A percentile compares a stretch with the other conserved stretches of the same genome.
These are phyloP conservation scores for Boletellus dicymbophilus DNA, from an alignment of 1,284 basidiomycete genomes.

Conservation along the genomic window DNA sequence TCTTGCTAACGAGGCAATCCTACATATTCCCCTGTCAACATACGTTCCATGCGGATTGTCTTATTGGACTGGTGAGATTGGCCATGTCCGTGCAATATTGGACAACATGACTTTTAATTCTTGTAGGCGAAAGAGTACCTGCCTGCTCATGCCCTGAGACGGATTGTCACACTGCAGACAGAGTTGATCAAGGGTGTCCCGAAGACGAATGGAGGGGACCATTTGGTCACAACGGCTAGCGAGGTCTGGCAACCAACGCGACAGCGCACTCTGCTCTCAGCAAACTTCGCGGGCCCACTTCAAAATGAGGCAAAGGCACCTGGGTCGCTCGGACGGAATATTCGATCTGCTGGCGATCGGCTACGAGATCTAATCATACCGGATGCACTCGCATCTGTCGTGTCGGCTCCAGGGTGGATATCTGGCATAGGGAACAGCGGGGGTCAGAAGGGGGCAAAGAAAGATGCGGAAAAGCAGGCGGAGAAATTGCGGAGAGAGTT, in stretches of 20 bases:
- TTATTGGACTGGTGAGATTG: conserved; percentile 80
- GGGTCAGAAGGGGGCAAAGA: conserved; percentile 48
- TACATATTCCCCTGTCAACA: conserved; percentile 99
- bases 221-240: conserved; percentile 34
- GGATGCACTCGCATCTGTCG: conserved; percentile 79
- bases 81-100: background rate
- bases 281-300: conserved; percentile 62
- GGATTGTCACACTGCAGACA: conserved; percentile 82
- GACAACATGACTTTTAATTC: conserved; percentile 8
- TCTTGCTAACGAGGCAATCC: conserved; percentile 87
- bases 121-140: conserved; percentile 87
- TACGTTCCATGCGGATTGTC: conserved; percentile 93
- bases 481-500: conserved; percentile 78
- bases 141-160: conserved; percentile 76
- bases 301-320: conserved; percentile 63
- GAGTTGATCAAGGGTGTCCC: conserved; percentile 69
- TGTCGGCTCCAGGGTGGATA: conserved; percentile 69
- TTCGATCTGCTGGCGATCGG: conserved; percentile 87
- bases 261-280: conserved; percentile 71
- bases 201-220: conserved; percentile 36
- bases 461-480: conserved; percentile 57
- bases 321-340: conserved; percentile 73
- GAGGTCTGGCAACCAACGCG: conserved; percentile 45
- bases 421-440: conserved; percentile 54
- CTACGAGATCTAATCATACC: conserved; percentile 90